Base-by-base conservation (phyloP, 2,329 filamentous ascomycete species). In the Bipolaris cookei region DNA sequence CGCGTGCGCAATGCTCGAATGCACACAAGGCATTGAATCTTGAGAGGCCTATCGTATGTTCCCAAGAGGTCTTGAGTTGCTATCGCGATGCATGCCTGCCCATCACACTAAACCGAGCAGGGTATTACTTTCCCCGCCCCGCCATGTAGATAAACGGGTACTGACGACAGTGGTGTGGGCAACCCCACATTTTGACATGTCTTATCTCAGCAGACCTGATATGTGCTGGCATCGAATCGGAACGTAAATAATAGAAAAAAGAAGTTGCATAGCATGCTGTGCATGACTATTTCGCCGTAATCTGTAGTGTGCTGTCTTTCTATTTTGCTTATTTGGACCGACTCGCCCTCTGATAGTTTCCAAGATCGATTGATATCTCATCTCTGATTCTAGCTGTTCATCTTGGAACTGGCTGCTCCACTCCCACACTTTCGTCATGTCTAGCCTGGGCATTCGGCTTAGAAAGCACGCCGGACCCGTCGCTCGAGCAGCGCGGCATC, bases 121-220 rank as follows among this genome's bases (percentile, higher is more conserved):
- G 66, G 66, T 63, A 69, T 56, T 62, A 21, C 38, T 62, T 59
- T 67, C 65, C 64, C 58, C 60, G 50, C 54, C 32, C 20, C 10
- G 30, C 16, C 13, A 14, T 50, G 46, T 30, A 25, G 35, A 42
- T 51, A 56, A 59, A 60, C 45, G 42, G 57, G 38, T 47, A 61
- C 58, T 56, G 55, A 67, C 51, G 57, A 63, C 55, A 61, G 58
- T 41, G 51, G 38, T 28, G 32, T 28, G 18, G 41, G 14, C 32
- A 30, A 62, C 63, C 59, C 64, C 63, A 68, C 66, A 66, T 13
- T 56, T 34, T 44, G 47, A 37, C 45, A 20, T 28, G 48, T 41
- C 53, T 62, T 65, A 66, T 67, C 63, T 51, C 54, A 43, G 45
- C 37, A 38, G 18, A n/a, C 11, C 1, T 32, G 45, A 44, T 47